Percentiles rank a stretch among this genome's conserved stretches.
Evolutionary conservation across 2,329 filamentous ascomycete genomes (phyloP).

Genomic region (Mycogone perniciosa): DNA sequence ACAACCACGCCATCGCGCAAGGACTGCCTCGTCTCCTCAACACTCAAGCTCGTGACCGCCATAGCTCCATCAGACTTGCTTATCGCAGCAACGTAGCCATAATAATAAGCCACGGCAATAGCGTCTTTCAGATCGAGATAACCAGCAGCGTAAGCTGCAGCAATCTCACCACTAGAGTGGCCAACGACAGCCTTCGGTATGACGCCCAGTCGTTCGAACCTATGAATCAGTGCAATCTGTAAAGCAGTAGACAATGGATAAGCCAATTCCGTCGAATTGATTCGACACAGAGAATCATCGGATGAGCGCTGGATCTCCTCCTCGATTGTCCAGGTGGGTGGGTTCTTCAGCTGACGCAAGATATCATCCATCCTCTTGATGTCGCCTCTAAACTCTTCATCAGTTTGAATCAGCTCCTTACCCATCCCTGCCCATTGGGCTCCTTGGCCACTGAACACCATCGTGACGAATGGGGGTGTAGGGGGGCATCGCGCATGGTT

Average conservation of each 20-base stretch:
- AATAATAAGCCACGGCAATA: slow-evolving; percentile 24
- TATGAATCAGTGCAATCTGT: slow-evolving; percentile 33
- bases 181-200: slow-evolving; percentile 24
- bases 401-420: slow-evolving; percentile 19
- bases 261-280: slow-evolving; percentile 3
- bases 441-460: slow-evolving; percentile 31
- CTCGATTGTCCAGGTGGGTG: slow-evolving; percentile 10
- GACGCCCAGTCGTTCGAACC: slow-evolving; percentile 23
- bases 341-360: background rate
- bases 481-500: background rate
- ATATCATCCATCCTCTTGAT: slow-evolving; percentile 7
- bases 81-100: slow-evolving; percentile 19
- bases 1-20: slow-evolving; percentile 17
- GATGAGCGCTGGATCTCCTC: slow-evolving; percentile 9
- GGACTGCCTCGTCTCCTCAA: background rate
- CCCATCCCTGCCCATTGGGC: slow-evolving; percentile 31
- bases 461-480: slow-evolving; percentile 2
- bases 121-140: slow-evolving; percentile 18
- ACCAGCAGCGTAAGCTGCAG: slow-evolving; percentile 26
- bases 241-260: slow-evolving; percentile 36
- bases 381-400: slow-evolving; percentile 15
- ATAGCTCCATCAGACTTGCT: slow-evolving; percentile 18
- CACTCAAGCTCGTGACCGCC: slow-evolving; percentile 23
- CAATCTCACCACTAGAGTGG: slow-evolving; percentile 33
- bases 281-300: slow-evolving; percentile 3